Conservation (phyloP, 2,329 filamentous ascomycete genomes). For the Chalara sp. region DNA sequence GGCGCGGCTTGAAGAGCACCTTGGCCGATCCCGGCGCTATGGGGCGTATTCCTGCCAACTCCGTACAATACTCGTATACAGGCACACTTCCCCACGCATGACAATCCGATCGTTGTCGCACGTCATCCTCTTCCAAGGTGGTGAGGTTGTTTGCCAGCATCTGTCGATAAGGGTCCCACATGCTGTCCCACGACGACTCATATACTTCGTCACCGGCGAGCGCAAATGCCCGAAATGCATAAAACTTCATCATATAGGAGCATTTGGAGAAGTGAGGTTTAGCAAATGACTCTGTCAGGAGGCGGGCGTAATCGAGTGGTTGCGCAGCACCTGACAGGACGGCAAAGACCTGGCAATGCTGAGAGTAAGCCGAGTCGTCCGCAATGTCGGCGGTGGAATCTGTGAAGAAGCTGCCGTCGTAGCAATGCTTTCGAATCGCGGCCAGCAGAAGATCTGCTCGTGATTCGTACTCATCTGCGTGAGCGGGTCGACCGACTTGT, state of each 20-base stretch:
- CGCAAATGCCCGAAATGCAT: slow-evolving; percentile 31
- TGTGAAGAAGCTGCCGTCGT: slow-evolving; percentile 28
- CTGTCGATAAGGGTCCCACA: slow-evolving; percentile 31
- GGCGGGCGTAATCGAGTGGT: slow-evolving; percentile 9
- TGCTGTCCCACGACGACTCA: slow-evolving; percentile 25
- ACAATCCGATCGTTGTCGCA: slow-evolving; percentile 35
- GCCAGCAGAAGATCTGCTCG: slow-evolving; percentile 19
- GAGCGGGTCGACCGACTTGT: slow-evolving; percentile 27
- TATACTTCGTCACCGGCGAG: slow-evolving; percentile 28
- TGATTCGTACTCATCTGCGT: slow-evolving; percentile 25
- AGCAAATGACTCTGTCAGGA: slow-evolving; percentile 25
- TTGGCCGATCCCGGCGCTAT: slow-evolving; percentile 13
- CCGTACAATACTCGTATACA: slow-evolving; percentile 34
- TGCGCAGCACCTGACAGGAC: slow-evolving; percentile 27
- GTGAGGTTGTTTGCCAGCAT: slow-evolving; percentile 32
- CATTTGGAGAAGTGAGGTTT: slow-evolving; percentile 27
- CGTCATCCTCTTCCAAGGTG: slow-evolving; percentile 37
- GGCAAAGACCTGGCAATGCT: slow-evolving; percentile 32
- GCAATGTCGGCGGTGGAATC: slow-evolving; percentile 28
- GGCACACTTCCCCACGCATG: slow-evolving; percentile 38
- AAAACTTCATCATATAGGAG: slow-evolving; percentile 35
- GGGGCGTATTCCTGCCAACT: slow-evolving; percentile 23
- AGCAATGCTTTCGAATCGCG: slow-evolving; percentile 28
- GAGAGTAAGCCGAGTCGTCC: slow-evolving; percentile 22
- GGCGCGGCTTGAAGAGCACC: slow-evolving; percentile 24